phyloP scores from a whole-genome alignment of 2,329 filamentous ascomycete genomes.

The Ophiostoma tasmaniense region DNA sequence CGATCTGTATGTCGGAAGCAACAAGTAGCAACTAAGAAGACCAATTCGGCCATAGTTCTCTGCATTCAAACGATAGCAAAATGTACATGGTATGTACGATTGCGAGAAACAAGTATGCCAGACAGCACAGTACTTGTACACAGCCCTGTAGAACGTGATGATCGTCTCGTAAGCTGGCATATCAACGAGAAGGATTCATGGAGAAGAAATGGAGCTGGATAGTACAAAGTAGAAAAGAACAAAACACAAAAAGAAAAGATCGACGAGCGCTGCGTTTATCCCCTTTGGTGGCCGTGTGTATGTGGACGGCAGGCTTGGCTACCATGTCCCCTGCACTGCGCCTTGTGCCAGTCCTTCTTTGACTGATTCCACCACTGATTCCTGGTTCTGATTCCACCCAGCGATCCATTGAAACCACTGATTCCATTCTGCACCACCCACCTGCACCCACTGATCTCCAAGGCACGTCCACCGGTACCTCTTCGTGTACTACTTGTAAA shows the following conservation, averaged over 20 bases:
- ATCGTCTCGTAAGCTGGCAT: background rate
- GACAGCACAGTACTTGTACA: background rate
- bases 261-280: conserved; percentile 1
- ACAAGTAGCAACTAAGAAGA: too few relatives aligned
- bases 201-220: background rate
- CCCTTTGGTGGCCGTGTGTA: background rate
- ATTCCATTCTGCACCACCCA: too few relatives aligned
- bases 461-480: background rate
- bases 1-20: background rate
- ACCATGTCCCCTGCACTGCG: background rate
- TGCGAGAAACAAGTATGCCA: background rate
- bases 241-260: background rate
- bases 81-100: too few relatives aligned
- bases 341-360: background rate
- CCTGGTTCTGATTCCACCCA: background rate
- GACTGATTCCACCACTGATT: background rate
- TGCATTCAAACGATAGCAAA: too few relatives aligned
- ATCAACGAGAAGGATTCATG: background rate
- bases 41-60: too few relatives aligned
- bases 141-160: conserved; percentile 6
- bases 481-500: background rate
- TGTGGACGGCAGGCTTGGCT: background rate
- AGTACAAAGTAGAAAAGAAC: background rate
- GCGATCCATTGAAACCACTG: too few relatives aligned
- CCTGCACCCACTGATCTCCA: background rate